These are phyloP conservation scores for Kwoniella europaea DNA, from an alignment of 768 basidiomycete species.

Conservation along the genomic window DNA sequence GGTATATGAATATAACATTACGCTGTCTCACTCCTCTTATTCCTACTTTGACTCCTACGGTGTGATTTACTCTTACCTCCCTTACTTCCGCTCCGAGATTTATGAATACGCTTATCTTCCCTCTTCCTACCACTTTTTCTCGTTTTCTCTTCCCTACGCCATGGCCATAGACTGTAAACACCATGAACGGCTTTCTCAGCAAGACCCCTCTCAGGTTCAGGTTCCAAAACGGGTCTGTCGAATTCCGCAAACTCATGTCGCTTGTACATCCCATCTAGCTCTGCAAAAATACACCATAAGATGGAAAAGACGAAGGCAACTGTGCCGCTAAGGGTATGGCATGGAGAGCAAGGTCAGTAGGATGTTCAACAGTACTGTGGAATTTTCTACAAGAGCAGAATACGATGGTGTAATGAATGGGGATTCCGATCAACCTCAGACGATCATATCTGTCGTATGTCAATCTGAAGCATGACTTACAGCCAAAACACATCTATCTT, in stretches of 20 bases:
- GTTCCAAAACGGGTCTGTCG: background rate
- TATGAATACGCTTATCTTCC: background rate
- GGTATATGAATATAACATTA: background rate
- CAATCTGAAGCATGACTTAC: background rate
- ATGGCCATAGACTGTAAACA: slow-evolving; percentile 10
- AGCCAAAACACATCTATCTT: slow-evolving; percentile 18
- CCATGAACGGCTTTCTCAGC: slow-evolving; percentile 13
- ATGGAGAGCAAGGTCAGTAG: background rate
- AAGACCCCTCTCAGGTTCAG: slow-evolving; percentile 1
- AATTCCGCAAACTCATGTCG: slow-evolving; percentile 4
- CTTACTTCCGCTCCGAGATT: background rate
- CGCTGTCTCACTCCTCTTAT: background rate
- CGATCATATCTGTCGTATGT: no score
- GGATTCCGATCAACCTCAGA: no score
- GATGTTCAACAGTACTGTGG: background rate
- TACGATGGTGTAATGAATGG: no score
- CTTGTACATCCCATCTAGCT: slow-evolving; percentile 7
- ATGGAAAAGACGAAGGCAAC: slow-evolving; percentile 10
- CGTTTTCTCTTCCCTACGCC: background rate
- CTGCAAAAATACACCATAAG: slow-evolving; percentile 8
- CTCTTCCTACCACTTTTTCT: background rate
- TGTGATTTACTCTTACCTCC: background rate
- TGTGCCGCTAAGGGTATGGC: slow-evolving; percentile 6
- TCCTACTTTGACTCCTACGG: background rate
- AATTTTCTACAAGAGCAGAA: no score